Evolutionary conservation across 352 stramenopile genomes (phyloP).

Genomic region (Phytophthora rubi): DNA sequence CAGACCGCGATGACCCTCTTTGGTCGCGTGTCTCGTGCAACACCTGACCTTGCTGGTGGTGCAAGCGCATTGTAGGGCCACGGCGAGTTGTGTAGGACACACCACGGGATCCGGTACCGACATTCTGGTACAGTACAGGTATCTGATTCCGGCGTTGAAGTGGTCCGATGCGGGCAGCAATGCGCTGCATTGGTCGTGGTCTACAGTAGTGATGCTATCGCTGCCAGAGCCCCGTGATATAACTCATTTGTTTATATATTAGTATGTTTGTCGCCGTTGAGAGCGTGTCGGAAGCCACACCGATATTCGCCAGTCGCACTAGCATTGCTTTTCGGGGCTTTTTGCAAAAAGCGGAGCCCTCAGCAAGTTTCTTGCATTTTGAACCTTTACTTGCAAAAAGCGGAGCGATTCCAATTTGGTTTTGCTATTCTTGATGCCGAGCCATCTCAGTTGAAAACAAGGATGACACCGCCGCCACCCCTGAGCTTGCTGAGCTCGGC

Average conservation of each 20-base stretch:
- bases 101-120: slow-evolving; percentile 10
- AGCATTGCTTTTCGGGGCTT: too few relatives aligned
- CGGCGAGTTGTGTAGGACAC: slow-evolving; percentile 10
- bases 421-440: too few relatives aligned
- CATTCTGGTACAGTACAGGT: not conserved
- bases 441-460: too few relatives aligned
- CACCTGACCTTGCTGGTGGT: slow-evolving; percentile 27
- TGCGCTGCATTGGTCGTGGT: not conserved
- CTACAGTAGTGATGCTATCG: not conserved
- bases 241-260: not conserved
- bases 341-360: too few relatives aligned
- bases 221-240: not conserved
- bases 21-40: slow-evolving; percentile 19
- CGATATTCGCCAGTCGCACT: slow-evolving; percentile 23
- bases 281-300: too few relatives aligned
- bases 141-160: slow-evolving; percentile 12
- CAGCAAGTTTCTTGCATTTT: too few relatives aligned
- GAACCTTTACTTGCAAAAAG: too few relatives aligned
- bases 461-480: too few relatives aligned
- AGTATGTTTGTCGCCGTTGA: too few relatives aligned
- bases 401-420: too few relatives aligned
- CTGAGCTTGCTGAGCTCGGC: too few relatives aligned
- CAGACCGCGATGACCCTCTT: slow-evolving; percentile 14
- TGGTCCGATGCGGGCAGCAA: not conserved
- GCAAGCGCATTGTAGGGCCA: slow-evolving; percentile 25